Evolutionary conservation across 1,139 yeast genomes (phyloP).

Genomic region (Lodderomyces oxycetoniae): DNA sequence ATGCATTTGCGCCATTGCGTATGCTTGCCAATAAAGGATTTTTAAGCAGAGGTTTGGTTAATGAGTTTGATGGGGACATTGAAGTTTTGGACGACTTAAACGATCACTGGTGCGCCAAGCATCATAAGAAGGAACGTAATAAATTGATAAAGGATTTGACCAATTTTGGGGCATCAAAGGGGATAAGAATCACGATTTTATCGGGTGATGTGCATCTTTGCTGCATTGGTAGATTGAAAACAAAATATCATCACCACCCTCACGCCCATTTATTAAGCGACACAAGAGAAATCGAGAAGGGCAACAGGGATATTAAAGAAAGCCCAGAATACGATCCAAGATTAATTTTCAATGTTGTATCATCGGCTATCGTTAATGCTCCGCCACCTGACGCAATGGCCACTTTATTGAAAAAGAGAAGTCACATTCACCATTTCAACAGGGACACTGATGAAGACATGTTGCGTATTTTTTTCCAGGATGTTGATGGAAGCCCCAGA

Average conservation of each 20-base stretch:
- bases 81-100: constrained; percentile 89
- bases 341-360: constrained; percentile 74
- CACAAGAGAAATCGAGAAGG: constrained; percentile 25
- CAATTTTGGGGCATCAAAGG: constrained; percentile 57
- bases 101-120: constrained; percentile 93
- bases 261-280: constrained; percentile 24
- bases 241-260: constrained; percentile 50
- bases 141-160: constrained; percentile 51
- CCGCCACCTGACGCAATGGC: constrained; percentile 94
- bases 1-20: constrained; percentile 59
- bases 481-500: constrained; percentile 56
- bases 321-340: constrained; percentile 68
- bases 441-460: constrained; percentile 70
- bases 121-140: constrained; percentile 79
- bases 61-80: constrained; percentile 86
- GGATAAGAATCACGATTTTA: constrained; percentile 73
- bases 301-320: constrained; percentile 36
- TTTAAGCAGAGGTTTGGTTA: constrained; percentile 64
- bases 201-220: constrained; percentile 94
- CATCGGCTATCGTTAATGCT: constrained; percentile 85
- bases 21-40: constrained; percentile 66
- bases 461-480: constrained; percentile 61
- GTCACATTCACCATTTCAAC: constrained; percentile 64
- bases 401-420: constrained; percentile 55
- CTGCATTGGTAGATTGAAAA: constrained; percentile 71